phyloP scores from a whole-genome alignment of 192 early-diverging fungal species.

The Backusella macrospora region DNA sequence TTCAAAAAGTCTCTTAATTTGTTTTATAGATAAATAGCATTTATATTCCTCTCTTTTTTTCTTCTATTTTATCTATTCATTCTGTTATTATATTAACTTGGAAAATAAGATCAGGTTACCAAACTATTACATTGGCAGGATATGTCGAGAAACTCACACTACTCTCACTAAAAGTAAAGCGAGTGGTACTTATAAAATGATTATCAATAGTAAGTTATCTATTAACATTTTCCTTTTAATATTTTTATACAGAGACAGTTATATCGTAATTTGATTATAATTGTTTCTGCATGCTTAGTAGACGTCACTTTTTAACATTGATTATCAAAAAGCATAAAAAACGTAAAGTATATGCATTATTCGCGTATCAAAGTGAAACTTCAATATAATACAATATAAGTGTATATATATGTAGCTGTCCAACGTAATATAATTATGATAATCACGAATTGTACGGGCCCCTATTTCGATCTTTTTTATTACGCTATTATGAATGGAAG shows the following conservation, averaged over 20 bases:
- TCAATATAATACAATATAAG: background rate
- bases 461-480: no score
- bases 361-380: background rate
- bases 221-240: no score
- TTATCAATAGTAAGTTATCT: no score
- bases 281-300: background rate
- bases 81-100: background rate
- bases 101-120: background rate
- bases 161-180: background rate
- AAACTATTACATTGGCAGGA: background rate
- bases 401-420: background rate
- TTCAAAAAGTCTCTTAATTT: background rate
- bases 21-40: background rate
- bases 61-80: background rate
- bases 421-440: slow-evolving; percentile 77
- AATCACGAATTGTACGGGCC: slow-evolving; percentile 94
- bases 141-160: background rate
- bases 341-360: slow-evolving; percentile 7
- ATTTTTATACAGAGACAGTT: background rate
- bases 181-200: background rate
- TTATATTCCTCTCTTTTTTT: no score
- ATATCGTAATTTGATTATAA: background rate
- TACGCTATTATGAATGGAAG: slow-evolving; percentile 69
- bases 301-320: background rate
- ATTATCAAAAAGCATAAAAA: background rate